Base-by-base conservation (phyloP, 169 alveolate genomes). In the Plasmodium cynomolgi region DNA sequence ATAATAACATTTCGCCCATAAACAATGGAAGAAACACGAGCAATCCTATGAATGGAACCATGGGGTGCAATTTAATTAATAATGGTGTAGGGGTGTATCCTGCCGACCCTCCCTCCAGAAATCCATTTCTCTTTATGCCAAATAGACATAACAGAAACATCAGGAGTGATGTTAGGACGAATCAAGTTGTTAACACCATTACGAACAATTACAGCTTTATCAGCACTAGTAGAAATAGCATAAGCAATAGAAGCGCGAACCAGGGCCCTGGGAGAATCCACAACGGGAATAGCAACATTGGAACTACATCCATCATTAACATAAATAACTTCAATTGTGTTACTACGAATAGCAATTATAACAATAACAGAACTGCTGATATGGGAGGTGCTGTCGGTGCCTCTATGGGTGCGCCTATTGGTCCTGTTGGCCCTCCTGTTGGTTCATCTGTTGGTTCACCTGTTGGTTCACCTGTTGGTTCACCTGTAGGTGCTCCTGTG, bases 21-120 rank as follows among this genome's bases (percentile, higher is more conserved):
- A 75, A 75, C 79, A 73, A 44, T 73, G 47, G 26, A 29, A 84
- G 31, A 3, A 39, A 75, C 54, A 17, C 39, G 34, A 17, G 80
- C 50, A 47, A 33, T 82, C 37, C 33, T 50, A 23, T 26, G 20
- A 37, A 50, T 84, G 79, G 85, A 37, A 54, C 23, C 73, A 84
- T 44, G 39, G 39, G 80, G 37, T 29, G 17, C 1, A 84, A 74
- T 84, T 68, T 73, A 84, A 37, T 50, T 72, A 84, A 73, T 74
- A 84, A 73, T 75, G 50, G 77, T 11, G 80, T 15, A 33, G 26
- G 62, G 39, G 3, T 13, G 2, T 71, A 56, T 50, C 75, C 39
- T 84, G 20, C 44, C 11, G 58, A 72, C 39, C 80, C 83, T 9
- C 17, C 41, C 34, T 37, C 50, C 29, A 41, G 33, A 20, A 72